Evolutionary conservation across 345 rosid species (phyloP).

Genomic region (Syzygium aromaticum): DNA sequence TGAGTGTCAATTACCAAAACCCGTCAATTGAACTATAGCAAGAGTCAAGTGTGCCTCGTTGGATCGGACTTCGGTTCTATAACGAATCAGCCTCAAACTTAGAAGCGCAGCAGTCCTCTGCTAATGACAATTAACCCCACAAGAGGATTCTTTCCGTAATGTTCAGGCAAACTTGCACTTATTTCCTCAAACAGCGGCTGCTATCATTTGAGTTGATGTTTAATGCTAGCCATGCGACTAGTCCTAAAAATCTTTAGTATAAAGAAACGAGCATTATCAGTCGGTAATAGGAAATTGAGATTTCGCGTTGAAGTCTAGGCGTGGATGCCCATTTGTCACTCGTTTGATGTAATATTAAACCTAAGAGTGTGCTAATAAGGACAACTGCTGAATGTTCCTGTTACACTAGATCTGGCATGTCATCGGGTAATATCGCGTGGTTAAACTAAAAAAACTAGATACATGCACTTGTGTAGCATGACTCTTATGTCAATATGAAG

Average conservation of each 20-base stretch:
- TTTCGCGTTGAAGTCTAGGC: neutral
- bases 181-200: neutral
- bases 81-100: neutral
- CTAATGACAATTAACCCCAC: neutral
- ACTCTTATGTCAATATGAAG: neutral
- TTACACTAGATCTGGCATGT: neutral
- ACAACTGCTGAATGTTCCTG: neutral
- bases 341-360: neutral
- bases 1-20: neutral
- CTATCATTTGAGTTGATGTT: neutral
- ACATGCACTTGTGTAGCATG: neutral
- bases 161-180: neutral
- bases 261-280: neutral
- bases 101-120: neutral
- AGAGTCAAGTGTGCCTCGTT: neutral
- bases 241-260: neutral
- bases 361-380: neutral
- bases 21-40: neutral
- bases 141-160: neutral
- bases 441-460: neutral
- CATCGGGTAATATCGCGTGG: neutral
- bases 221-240: neutral
- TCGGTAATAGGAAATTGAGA: neutral
- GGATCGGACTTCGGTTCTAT: neutral
- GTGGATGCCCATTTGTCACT: neutral